phyloP scores from a whole-genome alignment of 2,329 filamentous ascomycete genomes.

The Claviceps pusilla region DNA sequence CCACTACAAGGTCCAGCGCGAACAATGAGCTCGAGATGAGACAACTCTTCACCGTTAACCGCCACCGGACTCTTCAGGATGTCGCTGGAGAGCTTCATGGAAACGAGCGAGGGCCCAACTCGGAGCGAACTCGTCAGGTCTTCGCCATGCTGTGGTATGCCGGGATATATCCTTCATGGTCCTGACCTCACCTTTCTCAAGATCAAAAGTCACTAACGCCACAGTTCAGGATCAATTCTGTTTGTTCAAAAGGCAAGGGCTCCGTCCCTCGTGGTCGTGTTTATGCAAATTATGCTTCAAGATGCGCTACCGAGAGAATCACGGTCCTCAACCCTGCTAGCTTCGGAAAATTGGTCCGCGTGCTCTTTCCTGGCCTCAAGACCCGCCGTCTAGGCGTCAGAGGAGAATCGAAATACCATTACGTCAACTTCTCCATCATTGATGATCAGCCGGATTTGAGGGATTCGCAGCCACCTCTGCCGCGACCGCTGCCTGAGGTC shows the following conservation, averaged over 20 bases:
- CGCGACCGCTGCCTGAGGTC: conserved; percentile 34
- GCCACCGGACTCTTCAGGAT: conserved; percentile 51
- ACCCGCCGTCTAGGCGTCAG: conserved; percentile 83
- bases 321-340: conserved; percentile 93
- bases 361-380: conserved; percentile 89
- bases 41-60: conserved; percentile 56
- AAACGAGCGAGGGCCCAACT: conserved; percentile 66
- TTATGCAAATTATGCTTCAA: conserved; percentile 86
- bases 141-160: conserved; percentile 80
- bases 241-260: conserved; percentile 59
- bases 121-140: conserved; percentile 69
- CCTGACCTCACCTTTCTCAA: background rate
- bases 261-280: conserved; percentile 87
- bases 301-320: conserved; percentile 84
- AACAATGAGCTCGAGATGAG: conserved; percentile 73
- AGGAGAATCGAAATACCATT: conserved; percentile 97
- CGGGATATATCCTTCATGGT: background rate
- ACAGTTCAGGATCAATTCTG: conserved; percentile 49
- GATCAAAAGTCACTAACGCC: background rate
- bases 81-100: conserved; percentile 63
- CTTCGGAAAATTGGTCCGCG: conserved; percentile 91
- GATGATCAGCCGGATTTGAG: conserved; percentile 39
- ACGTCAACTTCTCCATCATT: conserved; percentile 51
- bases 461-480: conserved; percentile 30
- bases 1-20: conserved; percentile 51